A percentile compares a stretch with the other conserved stretches of the same genome.
Evolutionary conservation across 2,329 filamentous ascomycete genomes (phyloP).

Genomic region (Phyllosticta citrichinensis): DNA sequence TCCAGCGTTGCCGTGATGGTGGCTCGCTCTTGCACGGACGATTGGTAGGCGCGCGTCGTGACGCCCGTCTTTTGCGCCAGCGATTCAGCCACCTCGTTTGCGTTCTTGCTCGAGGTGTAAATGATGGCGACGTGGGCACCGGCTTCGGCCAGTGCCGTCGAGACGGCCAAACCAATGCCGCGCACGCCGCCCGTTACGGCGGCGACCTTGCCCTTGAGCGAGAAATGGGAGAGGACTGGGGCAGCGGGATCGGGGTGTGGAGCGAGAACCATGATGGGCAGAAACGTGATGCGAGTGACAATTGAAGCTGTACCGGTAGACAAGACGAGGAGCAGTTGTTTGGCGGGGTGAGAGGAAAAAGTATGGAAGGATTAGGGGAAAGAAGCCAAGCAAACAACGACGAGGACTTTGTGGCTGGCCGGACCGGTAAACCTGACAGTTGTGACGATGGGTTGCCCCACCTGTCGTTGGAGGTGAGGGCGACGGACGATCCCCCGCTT

Average conservation of each 20-base stretch:
- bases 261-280: constrained; percentile 7
- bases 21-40: constrained; percentile 12
- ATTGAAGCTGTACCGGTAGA: background rate
- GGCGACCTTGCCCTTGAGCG: constrained; percentile 10
- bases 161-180: constrained; percentile 11
- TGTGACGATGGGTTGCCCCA: background rate
- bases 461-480: background rate
- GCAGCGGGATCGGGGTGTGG: constrained; percentile 1
- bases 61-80: constrained; percentile 13
- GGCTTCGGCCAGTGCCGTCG: constrained; percentile 11
- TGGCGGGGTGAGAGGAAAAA: background rate
- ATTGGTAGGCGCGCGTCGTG: constrained; percentile 14
- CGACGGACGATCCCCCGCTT: constrained; percentile 5
- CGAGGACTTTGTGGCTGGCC: background rate
- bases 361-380: background rate
- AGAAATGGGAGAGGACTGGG: constrained; percentile 11
- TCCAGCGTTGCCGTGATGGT: constrained; percentile 11
- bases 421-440: background rate
- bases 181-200: constrained; percentile 10
- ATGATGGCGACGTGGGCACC: constrained; percentile 11
- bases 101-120: constrained; percentile 15
- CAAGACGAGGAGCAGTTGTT: background rate
- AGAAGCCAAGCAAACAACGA: background rate
- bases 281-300: background rate
- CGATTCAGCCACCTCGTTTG: constrained; percentile 11